Base-by-base conservation (phyloP, 257 asterid genomes). In the Schizonepeta tenuifolia region DNA sequence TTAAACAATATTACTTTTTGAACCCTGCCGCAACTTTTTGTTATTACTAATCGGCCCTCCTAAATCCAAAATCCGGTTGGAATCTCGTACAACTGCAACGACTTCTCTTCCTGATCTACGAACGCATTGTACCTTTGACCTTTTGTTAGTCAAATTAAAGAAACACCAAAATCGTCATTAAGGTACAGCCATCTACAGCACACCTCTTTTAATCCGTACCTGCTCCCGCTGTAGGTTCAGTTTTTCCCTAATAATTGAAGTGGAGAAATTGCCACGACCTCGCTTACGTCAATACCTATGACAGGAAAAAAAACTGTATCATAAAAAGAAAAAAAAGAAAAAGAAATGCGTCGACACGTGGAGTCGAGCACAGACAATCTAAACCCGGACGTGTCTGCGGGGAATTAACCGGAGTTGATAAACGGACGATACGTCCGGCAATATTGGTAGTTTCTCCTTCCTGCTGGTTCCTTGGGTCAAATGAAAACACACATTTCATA, bases 391-490 rank as follows among this genome's bases (percentile, higher is more conserved):
- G 81, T 82, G 75, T 76, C 51, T 62, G 58, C 66, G 43, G 47
- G 44, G 74, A 83, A 75, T 81, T 75, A 85, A 85, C 81, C 85
- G 87, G 81, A 85, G 74, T 75, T 41, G 47, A 74, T 78, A 75
- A 79, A 80, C 86, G 81, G 85, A 74, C 66, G 84, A 80, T 78
- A 77, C 87, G 90, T 81, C 87, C 87, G 87, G 81, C 33, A 82
- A 63, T 78, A 74, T 31, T 70, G 81, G 83, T 76, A 38, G 79
- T 67, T 71, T 73, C 84, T 51, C 73, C 68, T 57, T 70, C 83
- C 81, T 81, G 78, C 80, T 75, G 81, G 24, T 72, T 75, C 71
- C 55, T 70, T 74, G 81, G 83, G 87, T 83, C 84, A 78, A 81
- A 78, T 44, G 72, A 74, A 75, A 60, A 41, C 80, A 43, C 80